Evolutionary conservation across 441 rosid genomes (phyloP).

Genomic region (Biscutella laevigata): DNA sequence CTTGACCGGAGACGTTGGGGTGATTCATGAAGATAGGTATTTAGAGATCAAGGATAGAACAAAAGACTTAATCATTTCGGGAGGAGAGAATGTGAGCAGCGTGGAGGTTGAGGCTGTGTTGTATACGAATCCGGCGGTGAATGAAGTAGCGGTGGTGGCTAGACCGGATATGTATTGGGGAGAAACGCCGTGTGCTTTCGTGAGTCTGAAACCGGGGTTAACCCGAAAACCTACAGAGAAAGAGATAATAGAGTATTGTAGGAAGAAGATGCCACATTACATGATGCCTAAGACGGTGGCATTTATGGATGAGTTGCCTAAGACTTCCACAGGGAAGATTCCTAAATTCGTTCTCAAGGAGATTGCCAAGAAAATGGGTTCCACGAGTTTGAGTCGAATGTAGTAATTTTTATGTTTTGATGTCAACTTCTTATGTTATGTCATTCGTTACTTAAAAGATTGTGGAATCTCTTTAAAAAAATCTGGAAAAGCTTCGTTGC

Average conservation of each 20-base stretch:
- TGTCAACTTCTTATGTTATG: too few species aligned
- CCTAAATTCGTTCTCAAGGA: constrained; percentile 41
- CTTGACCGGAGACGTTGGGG: constrained; percentile 55
- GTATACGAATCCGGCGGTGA: constrained; percentile 38
- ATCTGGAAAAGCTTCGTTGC: too few species aligned
- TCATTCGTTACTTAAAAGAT: too few species aligned
- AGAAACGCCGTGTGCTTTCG: constrained; percentile 61
- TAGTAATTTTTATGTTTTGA: too few species aligned
- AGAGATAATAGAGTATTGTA: constrained; percentile 42
- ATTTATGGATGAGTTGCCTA: constrained; percentile 46
- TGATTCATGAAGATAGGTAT: constrained; percentile 55
- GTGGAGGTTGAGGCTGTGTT: constrained; percentile 51
- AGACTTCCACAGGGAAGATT: constrained; percentile 56
- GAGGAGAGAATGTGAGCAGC: constrained; percentile 63
- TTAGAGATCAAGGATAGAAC: constrained; percentile 57
- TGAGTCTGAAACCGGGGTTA: constrained; percentile 29
- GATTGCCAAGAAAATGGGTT: constrained; percentile 33
- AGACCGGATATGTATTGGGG: constrained; percentile 53
- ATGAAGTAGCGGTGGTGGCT: constrained; percentile 60
- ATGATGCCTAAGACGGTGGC: constrained; percentile 57
- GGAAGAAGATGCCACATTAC: constrained; percentile 34
- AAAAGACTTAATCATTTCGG: constrained; percentile 58
- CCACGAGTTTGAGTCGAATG: constrained; percentile 19
- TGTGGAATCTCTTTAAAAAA: too few species aligned
- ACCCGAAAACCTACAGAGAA: constrained; percentile 26